These are phyloP conservation scores for Colletotrichum sojae DNA, from an alignment of 2,329 filamentous ascomycete species.

Conservation along the genomic window DNA sequence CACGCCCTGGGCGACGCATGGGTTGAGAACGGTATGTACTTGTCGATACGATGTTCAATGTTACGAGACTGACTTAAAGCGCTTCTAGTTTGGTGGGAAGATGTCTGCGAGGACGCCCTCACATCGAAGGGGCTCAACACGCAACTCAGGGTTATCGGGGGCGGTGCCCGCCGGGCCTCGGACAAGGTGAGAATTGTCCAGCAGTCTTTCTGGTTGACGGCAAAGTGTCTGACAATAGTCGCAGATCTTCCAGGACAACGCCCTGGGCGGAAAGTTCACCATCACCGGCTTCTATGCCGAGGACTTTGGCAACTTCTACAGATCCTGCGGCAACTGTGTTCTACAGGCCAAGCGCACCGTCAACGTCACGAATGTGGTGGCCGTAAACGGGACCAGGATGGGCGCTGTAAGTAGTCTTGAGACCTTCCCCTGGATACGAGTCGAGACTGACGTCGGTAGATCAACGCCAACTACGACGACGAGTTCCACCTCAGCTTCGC, in stretches of 20 bases:
- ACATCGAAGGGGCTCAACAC: constrained; percentile 46
- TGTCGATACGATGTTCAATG: fast-evolving
- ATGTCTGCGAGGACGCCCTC: constrained; percentile 45
- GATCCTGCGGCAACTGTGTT: constrained; percentile 46
- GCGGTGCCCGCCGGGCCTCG: constrained; percentile 44
- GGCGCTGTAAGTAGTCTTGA: constrained; percentile 17
- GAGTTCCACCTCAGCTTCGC: constrained; percentile 45
- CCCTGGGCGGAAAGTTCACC: constrained; percentile 46
- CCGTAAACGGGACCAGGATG: constrained; percentile 38
- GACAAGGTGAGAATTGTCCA: constrained; percentile 41
- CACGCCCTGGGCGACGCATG: constrained; percentile 47
- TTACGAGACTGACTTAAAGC: background rate
- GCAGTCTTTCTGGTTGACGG: background rate
- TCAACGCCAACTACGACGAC: constrained; percentile 46
- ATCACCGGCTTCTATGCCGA: constrained; percentile 47
- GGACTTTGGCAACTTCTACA: constrained; percentile 46
- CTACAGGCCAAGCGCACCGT: constrained; percentile 40
- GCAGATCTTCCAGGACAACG: constrained; percentile 48
- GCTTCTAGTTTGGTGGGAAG: constrained; percentile 45
- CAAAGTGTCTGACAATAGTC: background rate
- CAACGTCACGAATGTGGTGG: constrained; percentile 46
- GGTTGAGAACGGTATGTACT: constrained; percentile 45
- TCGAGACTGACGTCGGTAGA: constrained; percentile 32
- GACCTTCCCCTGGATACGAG: background rate
- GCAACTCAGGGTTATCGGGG: constrained; percentile 45